Evolutionary conservation across 495 filamentous ascomycete species (phyloP).

Genomic region (Penicillium samsonianum): DNA sequence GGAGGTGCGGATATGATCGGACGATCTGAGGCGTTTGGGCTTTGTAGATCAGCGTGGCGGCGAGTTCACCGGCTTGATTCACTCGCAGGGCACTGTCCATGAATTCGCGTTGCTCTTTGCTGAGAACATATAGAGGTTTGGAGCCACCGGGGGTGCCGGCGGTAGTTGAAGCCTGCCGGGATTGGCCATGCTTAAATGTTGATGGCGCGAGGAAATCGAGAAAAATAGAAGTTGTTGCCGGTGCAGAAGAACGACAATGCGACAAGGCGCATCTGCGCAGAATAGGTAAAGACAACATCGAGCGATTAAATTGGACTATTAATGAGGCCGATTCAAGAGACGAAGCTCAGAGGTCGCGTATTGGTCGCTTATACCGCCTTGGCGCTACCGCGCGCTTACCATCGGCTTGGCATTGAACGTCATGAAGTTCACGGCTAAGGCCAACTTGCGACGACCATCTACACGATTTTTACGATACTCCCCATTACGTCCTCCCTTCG

Average conservation of each 20-base stretch:
- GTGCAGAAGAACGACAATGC: constrained; percentile 17
- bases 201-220: constrained; percentile 50
- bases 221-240: constrained; percentile 27
- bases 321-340: background rate
- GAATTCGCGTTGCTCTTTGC: constrained; percentile 67
- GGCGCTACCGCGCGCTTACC: constrained; percentile 29
- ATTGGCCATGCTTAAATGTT: constrained; percentile 23
- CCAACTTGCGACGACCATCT: constrained; percentile 27
- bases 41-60: constrained; percentile 82
- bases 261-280: constrained; percentile 25
- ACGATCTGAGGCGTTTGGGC: constrained; percentile 76
- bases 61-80: constrained; percentile 88
- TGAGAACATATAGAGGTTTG: constrained; percentile 64
- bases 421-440: constrained; percentile 30
- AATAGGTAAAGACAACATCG: constrained; percentile 22
- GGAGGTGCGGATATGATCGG: constrained; percentile 78
- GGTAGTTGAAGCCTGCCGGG: constrained; percentile 36
- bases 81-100: constrained; percentile 83
- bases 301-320: background rate
- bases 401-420: constrained; percentile 29
- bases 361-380: constrained; percentile 15
- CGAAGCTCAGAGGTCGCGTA: constrained; percentile 8
- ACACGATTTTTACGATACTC: constrained; percentile 6
- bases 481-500: background rate
- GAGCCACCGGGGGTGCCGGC: constrained; percentile 21